Base-by-base conservation (phyloP, 208 protist species). In the Novymonas esmeraldas region DNA sequence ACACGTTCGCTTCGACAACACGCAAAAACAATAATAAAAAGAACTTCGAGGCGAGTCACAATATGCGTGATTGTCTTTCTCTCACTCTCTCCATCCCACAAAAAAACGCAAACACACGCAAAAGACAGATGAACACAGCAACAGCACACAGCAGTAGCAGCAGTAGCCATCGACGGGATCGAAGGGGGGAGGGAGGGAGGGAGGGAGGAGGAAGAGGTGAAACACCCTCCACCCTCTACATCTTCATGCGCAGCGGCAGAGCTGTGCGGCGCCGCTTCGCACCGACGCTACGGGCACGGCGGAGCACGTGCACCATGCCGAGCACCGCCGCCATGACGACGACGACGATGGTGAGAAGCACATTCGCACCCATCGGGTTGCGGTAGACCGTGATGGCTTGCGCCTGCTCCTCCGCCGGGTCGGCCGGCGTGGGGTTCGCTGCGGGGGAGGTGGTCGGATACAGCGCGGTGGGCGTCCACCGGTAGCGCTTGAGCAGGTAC, bases 401-500 rank as follows among this genome's bases (percentile, higher is more conserved):
- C 22, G 38, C 28, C n/a, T 46, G 14, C 22, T 64, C n/a, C 26
- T 39, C 36, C 2, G 10, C 16, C 46, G 58, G 4, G 29, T 7
- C 5, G 14, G 33, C 6, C 9, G 33, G 42, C 5, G 31, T 28
- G 44, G 18, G 10, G 11, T 14, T 2, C 13, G 49, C 50, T 9
- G 28, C 34, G 16, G 5, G 22, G 10, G 10, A 11, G 6, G 62
- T 38, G 11, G 14, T 5, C 5, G n/a, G 34, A 18, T 49, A 64
- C 36, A 87, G 44, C 16, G 41, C 65, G 24, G 51, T 50, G 20
- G 76, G 70, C 18, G 70, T 41, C 84, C 84, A 90, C 26, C 61
- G 48, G 45, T 90, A 90, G 22, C 67, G 70, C 39, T 13, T 13
- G 13, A 63, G 67, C 46, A 67, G 20, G 62, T 68, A 84, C 44